Base-by-base conservation (phyloP, 2,329 filamentous ascomycete genomes). In the Sclerotinia minor region DNA sequence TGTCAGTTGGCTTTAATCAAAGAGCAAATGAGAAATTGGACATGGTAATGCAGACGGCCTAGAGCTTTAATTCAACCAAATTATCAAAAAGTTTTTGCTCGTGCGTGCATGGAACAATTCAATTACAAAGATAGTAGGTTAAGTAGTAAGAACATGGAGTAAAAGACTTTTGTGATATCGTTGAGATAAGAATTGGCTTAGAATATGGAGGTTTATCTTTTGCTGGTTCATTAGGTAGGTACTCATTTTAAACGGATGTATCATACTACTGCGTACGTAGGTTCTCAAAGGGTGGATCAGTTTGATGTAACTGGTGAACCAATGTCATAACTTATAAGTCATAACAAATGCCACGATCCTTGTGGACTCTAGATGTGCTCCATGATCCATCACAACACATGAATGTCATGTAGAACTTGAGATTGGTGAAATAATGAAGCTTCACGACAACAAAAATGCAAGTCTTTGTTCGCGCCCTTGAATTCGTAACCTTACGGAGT, bases 291-390 rank as follows among this genome's bases (percentile, higher is more conserved):
- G 9, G 44, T 61, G 44, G 44, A 61, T 60, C 26, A 49, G 21
- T 17, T 47, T 19, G 41, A 32, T 49, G 21, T 24, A 60, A 17
- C 19, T 21, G 49, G 32, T 59, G 41, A n/a, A n/a, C n/a, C n/a
- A n/a, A n/a, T n/a, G n/a, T n/a, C n/a, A n/a, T n/a, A n/a, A n/a
- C n/a, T n/a, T n/a, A n/a, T n/a, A n/a, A n/a, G n/a, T 47, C 11
- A 59, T 59, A 59, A n/a, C 24, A 60, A 60, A 60, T 60, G 57
- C 57, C 41, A 59, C 57, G 57, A 47, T 59, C 57, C 57, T 41
- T 26, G 41, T 59, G 41, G 41, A 44, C 24, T 32, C 26, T 19
- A 32, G 44, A 11, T 32, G 26, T 47, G 26, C 57, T 32, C 57
- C 26, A 60, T 47, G 26, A 41, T 32, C 57, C 26, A 60, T 60